These are phyloP conservation scores for Pseudocercospora fijiensis DNA, from an alignment of 2,329 filamentous ascomycete species.

Conservation along the genomic window DNA sequence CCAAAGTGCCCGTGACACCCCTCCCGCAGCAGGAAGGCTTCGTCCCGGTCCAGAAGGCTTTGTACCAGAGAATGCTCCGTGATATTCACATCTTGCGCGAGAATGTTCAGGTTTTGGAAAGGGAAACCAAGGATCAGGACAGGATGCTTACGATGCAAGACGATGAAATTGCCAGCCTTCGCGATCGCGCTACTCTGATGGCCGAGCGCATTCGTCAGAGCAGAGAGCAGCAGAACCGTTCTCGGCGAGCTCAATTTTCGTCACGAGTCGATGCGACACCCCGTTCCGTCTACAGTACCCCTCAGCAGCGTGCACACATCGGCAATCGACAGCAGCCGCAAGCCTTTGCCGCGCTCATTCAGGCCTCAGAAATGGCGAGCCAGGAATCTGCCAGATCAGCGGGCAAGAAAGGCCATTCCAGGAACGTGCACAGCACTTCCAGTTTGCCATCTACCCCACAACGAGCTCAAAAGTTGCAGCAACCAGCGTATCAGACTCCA, in stretches of 20 bases:
- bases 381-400: constrained; percentile 53
- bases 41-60: constrained; percentile 45
- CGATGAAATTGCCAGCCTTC: constrained; percentile 66
- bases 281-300: constrained; percentile 47
- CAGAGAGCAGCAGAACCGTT: constrained; percentile 79
- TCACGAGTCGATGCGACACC: constrained; percentile 37
- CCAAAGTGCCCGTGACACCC: constrained; percentile 54
- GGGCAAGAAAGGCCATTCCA: constrained; percentile 63
- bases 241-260: constrained; percentile 56
- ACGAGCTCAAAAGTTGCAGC: constrained; percentile 51
- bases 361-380: constrained; percentile 72
- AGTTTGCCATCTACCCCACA: constrained; percentile 77
- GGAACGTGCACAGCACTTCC: constrained; percentile 79
- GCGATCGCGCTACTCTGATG: constrained; percentile 73
- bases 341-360: constrained; percentile 71
- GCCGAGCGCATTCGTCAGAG: constrained; percentile 86
- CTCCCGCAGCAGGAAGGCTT: constrained; percentile 41
- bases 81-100: constrained; percentile 62
- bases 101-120: constrained; percentile 63
- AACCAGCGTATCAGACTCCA: constrained; percentile 49
- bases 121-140: constrained; percentile 70
- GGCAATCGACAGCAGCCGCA: constrained; percentile 44
- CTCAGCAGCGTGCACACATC: constrained; percentile 48
- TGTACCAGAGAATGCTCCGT: constrained; percentile 57
- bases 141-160: constrained; percentile 76